Evolutionary conservation across 2,329 filamentous ascomycete genomes (phyloP).

Genomic region (Nectriaceae sp.): DNA sequence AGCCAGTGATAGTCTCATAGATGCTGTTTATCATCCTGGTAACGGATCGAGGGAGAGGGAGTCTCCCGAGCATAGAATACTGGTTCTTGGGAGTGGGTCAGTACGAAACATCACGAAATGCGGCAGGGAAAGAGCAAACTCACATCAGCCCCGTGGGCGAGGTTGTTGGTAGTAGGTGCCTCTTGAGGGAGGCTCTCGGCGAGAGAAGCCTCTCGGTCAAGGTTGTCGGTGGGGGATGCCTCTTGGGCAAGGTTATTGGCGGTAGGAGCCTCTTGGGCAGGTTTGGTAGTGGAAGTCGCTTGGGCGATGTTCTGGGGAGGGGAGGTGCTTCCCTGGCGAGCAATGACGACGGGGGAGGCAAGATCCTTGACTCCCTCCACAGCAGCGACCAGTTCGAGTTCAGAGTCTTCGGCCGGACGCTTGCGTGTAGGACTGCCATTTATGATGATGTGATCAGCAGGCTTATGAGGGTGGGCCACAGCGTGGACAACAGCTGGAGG

Average conservation of each 20-base stretch:
- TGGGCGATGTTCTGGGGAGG: neutral
- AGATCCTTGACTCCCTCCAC: constrained; percentile 13
- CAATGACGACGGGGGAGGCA: constrained; percentile 15
- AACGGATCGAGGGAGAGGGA: constrained; percentile 20
- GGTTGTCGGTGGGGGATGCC: constrained; percentile 8
- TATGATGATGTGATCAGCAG: constrained; percentile 18
- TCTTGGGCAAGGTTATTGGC: no score
- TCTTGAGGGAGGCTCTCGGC: no score
- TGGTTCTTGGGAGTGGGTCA: no score
- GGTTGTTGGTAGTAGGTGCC: no score
- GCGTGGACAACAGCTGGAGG: neutral
- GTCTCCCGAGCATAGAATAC: constrained; percentile 25
- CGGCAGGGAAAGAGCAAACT: no score
- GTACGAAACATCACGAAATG: no score
- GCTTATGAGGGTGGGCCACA: neutral
- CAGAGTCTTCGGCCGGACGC: constrained; percentile 31
- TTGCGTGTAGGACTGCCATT: constrained; percentile 33
- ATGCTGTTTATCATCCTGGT: constrained; percentile 33
- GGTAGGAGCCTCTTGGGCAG: no score
- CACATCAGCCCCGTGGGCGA: no score
- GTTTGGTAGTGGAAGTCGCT: neutral
- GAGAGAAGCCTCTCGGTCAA: constrained; percentile 13
- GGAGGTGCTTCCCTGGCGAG: constrained; percentile 13
- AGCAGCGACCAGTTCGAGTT: constrained; percentile 33
- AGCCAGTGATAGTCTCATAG: constrained; percentile 25